phyloP scores from a whole-genome alignment of 139 green algal species.

The Pleodorina starrii region DNA sequence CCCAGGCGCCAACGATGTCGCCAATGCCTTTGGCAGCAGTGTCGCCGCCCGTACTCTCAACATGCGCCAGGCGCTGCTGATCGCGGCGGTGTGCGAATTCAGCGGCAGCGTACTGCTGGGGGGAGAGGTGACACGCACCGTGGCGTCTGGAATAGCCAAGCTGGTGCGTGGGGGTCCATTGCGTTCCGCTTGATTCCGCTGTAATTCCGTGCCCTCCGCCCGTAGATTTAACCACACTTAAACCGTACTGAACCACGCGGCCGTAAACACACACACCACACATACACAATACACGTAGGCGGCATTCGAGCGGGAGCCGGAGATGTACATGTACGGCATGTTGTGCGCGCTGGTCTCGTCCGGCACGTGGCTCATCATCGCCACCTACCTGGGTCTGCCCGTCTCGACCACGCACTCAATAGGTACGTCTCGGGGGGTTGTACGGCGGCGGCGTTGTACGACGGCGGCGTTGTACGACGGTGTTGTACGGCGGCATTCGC shows the following conservation, averaged over 20 bases:
- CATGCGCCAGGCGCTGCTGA: slow-evolving; percentile 53
- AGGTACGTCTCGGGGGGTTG: no score
- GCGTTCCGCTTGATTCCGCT: no score
- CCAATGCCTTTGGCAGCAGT: slow-evolving; percentile 54
- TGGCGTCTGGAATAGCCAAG: slow-evolving; percentile 47
- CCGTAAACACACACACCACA: no score
- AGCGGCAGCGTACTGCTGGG: slow-evolving; percentile 57
- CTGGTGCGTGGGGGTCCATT: slow-evolving; percentile 39
- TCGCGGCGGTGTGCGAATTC: slow-evolving; percentile 60
- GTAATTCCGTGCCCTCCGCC: no score
- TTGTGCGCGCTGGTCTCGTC: slow-evolving; percentile 54
- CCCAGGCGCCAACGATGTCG: slow-evolving; percentile 36
- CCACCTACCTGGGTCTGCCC: slow-evolving; percentile 71
- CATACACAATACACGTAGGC: background rate
- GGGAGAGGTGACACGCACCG: slow-evolving; percentile 50
- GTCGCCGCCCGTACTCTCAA: slow-evolving; percentile 67
- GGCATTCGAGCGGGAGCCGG: background rate
- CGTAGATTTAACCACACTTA: no score
- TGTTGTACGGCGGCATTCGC: no score
- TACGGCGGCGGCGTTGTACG: no score
- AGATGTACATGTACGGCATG: slow-evolving; percentile 54
- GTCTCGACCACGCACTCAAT: slow-evolving; percentile 82
- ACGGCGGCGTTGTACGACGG: no score
- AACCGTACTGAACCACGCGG: no score
- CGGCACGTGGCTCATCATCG: slow-evolving; percentile 67